Evolutionary conservation across 495 filamentous ascomycete genomes (phyloP).

Genomic region (Aspergillus cristatus): DNA sequence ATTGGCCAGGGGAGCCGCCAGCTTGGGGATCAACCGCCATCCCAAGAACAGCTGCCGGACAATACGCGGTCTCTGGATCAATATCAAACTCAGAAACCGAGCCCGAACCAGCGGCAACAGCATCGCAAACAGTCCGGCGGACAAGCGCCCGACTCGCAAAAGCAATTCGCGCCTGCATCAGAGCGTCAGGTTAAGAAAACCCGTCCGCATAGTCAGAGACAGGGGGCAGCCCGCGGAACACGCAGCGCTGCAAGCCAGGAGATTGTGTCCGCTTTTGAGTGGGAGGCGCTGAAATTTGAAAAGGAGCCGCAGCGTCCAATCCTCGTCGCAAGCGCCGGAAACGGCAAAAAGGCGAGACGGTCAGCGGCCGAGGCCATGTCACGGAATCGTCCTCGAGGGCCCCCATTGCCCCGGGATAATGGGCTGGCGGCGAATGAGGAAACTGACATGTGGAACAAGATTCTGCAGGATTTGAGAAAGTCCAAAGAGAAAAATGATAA

Average conservation of each 20-base stretch:
- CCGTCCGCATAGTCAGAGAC: slow-evolving; percentile 10
- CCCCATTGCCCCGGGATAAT: slow-evolving; percentile 34
- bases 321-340: background rate
- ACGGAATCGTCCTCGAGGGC: slow-evolving; percentile 35
- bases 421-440: slow-evolving; percentile 50
- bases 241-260: slow-evolving; percentile 11
- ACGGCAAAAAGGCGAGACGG: background rate
- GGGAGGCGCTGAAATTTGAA: slow-evolving; percentile 14
- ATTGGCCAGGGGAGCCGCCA: slow-evolving; percentile 7
- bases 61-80: no score
- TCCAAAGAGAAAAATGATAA: slow-evolving; percentile 56
- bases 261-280: slow-evolving; percentile 14
- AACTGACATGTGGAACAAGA: slow-evolving; percentile 54
- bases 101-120: no score
- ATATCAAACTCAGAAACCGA: no score
- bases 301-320: background rate
- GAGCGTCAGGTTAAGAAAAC: background rate
- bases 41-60: background rate
- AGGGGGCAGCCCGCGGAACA: slow-evolving; percentile 18
- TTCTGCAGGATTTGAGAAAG: slow-evolving; percentile 46
- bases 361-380: slow-evolving; percentile 24
- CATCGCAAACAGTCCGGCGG: background rate
- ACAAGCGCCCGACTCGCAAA: background rate
- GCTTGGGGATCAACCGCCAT: background rate
- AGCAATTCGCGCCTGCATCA: background rate